Evolutionary conservation across 2,329 filamentous ascomycete species (phyloP).

Genomic region (Penicillium paneum): DNA sequence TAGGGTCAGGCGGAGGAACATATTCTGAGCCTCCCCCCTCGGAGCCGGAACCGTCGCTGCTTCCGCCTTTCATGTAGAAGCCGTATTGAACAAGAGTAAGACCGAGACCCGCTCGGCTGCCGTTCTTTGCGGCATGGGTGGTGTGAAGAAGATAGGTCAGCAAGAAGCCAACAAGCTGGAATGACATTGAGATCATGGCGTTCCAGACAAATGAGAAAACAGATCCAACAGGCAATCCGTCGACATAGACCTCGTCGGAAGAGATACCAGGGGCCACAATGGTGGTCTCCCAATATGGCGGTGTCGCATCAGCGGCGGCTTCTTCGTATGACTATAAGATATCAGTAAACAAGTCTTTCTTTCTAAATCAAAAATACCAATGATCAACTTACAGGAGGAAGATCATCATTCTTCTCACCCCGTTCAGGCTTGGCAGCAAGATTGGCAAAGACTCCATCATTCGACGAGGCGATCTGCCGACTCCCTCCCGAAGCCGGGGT

Average conservation of each 20-base stretch:
- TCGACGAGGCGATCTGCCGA: constrained; percentile 68
- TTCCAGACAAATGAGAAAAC: constrained; percentile 75
- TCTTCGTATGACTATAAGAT: constrained; percentile 83
- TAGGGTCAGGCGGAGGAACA: constrained; percentile 76
- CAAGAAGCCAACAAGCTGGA: constrained; percentile 94
- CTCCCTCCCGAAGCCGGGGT: constrained; percentile 37
- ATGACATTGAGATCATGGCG: constrained; percentile 95
- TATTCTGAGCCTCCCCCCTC: constrained; percentile 41
- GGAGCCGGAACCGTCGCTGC: constrained; percentile 41
- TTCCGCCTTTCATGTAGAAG: constrained; percentile 80
- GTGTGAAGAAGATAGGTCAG: constrained; percentile 97
- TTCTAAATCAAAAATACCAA: neutral
- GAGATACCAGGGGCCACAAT: constrained; percentile 89
- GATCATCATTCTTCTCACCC: constrained; percentile 78
- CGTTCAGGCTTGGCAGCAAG: constrained; percentile 84
- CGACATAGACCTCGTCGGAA: constrained; percentile 94
- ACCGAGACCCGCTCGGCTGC: constrained; percentile 87
- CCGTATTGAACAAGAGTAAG: constrained; percentile 96
- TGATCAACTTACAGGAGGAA: constrained; percentile 72
- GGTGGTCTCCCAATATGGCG: constrained; percentile 98
- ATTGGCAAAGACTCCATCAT: constrained; percentile 96
- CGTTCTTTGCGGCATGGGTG: constrained; percentile 96
- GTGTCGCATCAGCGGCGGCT: constrained; percentile 91
- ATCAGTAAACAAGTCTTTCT: neutral
- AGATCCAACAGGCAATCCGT: constrained; percentile 86